Base-by-base conservation (phyloP, 2,329 filamentous ascomycete genomes). In the Xylaria sp. region DNA sequence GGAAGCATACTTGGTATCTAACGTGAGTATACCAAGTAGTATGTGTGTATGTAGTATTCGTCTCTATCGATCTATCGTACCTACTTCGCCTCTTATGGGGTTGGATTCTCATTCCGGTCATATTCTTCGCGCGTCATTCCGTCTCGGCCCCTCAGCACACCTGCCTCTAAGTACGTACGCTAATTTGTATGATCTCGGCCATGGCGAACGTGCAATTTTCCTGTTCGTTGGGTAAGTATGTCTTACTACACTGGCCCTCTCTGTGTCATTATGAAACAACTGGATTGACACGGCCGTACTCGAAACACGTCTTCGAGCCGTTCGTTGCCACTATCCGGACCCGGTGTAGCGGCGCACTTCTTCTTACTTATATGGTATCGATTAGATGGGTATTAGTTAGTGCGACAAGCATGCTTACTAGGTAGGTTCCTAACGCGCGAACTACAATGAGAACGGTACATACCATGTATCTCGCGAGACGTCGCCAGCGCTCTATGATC, bases 261-360 rank as follows among this genome's bases (percentile, higher is more conserved):
- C n/a, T 19, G n/a, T 17, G 14, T n/a, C 7, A 12, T 61, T n/a
- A 55, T 58, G 66, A 68, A 64, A 68, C 57, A 12, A 55, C 51
- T n/a, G 51, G 24, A 54, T 60, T 51, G 8, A 36, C 36, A 59
- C 32, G 42, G n/a, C 36, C 19, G 42, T 47, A 30, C 42, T 55
- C 56, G 32, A 64, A 56, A 64, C 61, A 57, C 30, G 19, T 50
- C 65, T 67, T 36, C 30, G 36, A 54, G 34, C 42, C 21, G 53
- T 53, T 50, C 45, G n/a, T 57, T 19, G 34, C 61, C 45, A 19
- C 19, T 30, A 45, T 32, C 30, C 32, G 27, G 61, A 24, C 60
- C 60, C 55, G 48, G 55, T 19, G 19, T 36, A 14, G 39, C 47
- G 14, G 27, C 34, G 21, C 54, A 30, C 55, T 57, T 55, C 55